These are phyloP conservation scores for Suillus brevipes DNA, from an alignment of 768 basidiomycete genomes.

Conservation along the genomic window DNA sequence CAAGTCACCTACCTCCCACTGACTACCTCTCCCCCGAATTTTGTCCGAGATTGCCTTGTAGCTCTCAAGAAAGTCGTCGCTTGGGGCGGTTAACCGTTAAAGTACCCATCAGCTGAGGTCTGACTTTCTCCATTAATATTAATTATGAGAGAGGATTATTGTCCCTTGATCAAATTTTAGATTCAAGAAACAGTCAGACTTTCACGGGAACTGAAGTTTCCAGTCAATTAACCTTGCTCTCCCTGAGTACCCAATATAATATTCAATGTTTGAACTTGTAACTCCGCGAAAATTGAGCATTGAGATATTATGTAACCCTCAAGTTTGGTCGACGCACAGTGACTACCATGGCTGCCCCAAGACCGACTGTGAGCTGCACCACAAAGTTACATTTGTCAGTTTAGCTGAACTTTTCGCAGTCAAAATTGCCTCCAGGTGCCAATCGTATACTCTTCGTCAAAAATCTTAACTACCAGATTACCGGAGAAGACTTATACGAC, in stretches of 20 bases:
- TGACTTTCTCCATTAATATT: not conserved
- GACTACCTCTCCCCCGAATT: not conserved
- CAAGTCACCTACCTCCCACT: not conserved
- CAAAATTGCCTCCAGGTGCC: slow-evolving; percentile 88
- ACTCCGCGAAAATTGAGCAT: not conserved
- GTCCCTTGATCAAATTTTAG: not conserved
- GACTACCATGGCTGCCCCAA: slow-evolving; percentile 58
- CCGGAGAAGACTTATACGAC: slow-evolving; percentile 93
- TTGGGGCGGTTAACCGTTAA: not conserved
- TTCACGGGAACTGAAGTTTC: not conserved
- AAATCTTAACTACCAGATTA: slow-evolving; percentile 90
- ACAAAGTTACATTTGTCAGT: not conserved
- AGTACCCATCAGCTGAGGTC: not conserved
- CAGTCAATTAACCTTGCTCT: not conserved
- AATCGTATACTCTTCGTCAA: slow-evolving; percentile 93
- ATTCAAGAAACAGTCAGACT: not conserved
- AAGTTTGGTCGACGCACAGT: not conserved
- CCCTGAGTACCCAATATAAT: too few species aligned
- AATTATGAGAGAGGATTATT: not conserved
- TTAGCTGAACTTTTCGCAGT: slow-evolving; percentile 39
- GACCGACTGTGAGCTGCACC: slow-evolving; percentile 56
- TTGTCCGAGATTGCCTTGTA: not conserved
- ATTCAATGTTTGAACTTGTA: not conserved
- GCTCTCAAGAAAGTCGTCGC: not conserved
- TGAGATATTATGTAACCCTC: slow-evolving; percentile 5